Base-by-base conservation (phyloP, 495 filamentous ascomycete species). In the Neurospora sp. region DNA sequence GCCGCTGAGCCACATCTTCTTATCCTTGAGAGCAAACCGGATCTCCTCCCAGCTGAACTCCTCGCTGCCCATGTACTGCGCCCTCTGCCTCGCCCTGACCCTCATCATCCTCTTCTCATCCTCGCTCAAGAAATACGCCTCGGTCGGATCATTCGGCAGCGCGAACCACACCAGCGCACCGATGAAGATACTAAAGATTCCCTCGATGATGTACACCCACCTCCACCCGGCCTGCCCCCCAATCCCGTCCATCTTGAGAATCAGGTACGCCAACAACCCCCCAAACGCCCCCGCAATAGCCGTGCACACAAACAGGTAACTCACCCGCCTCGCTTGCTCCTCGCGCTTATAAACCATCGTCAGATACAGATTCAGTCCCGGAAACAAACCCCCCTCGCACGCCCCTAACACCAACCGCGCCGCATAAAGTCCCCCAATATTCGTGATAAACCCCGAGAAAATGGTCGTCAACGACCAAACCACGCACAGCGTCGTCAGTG, bases 221-320 rank as follows among this genome's bases (percentile, higher is more conserved):
- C 89, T 84, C 92, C 92, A 94, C 2, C 91, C 91, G 0, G 81
- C 80, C 71, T 88, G 87, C 0, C 90, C 90, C 6, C 88, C 91
- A 7, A 91, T 76, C 6, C 86, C 85, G 72, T 90, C 85, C 89
- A 94, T 93, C 37, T 89, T 83, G 3, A 83, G 83, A 69, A 93
- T 91, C 2, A 87, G 89, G 8, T 88, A 90, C 0, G 91, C 92
- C 16, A 94, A 87, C 0, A 94, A 84, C 3, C 92, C 92, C 73
- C 93, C 93, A 74, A 95, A 94, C 1, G 92, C 92, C 0, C 93
- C 93, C 3, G 91, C 88, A 0, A 94, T 81, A 4, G 93, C 91
- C 2, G 93, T 91, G 1, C 92, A 91, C 18, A 91, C 91, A 79
- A 94, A 93, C 83, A 97, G 93, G 69, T 95, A 91, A 8, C 91